Evolutionary conservation across 1,139 yeast genomes (phyloP).

Genomic region (Geotrichum armillariae): DNA sequence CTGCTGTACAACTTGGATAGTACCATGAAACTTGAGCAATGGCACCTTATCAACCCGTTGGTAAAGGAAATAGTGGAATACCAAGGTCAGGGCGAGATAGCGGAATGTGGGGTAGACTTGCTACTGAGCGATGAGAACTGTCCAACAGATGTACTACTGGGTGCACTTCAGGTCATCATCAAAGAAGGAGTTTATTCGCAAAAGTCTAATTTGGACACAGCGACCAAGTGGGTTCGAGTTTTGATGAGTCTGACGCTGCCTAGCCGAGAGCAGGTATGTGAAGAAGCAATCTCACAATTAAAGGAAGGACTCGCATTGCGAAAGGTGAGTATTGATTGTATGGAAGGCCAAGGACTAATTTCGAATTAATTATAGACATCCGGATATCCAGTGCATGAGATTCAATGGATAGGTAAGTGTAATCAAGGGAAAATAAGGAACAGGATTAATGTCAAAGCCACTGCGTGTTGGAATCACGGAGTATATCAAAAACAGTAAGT

Average conservation of each 20-base stretch:
- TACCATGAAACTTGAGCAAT: slow-evolving; percentile 16
- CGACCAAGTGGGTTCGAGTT: slow-evolving; percentile 20
- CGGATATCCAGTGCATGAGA: slow-evolving; percentile 20
- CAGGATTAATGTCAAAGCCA: slow-evolving; percentile 10
- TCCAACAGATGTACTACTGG: slow-evolving; percentile 17
- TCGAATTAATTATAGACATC: slow-evolving; percentile 6
- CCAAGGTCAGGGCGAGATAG: slow-evolving; percentile 3
- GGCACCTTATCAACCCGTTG: slow-evolving; percentile 12
- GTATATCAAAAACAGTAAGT: slow-evolving; percentile 24
- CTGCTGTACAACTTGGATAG: slow-evolving; percentile 21
- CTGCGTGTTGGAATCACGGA: slow-evolving; percentile 25
- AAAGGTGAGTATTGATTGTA: slow-evolving; percentile 15
- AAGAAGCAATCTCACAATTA: slow-evolving; percentile 16
- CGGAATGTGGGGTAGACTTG: slow-evolving; percentile 21
- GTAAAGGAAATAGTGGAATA: slow-evolving; percentile 7
- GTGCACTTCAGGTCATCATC: slow-evolving; percentile 16
- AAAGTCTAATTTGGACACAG: slow-evolving; percentile 12
- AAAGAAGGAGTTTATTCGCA: slow-evolving; percentile 18
- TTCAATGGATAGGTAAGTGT: slow-evolving; percentile 23
- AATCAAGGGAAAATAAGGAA: not conserved
- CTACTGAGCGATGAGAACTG: slow-evolving; percentile 15
- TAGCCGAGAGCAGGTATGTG: slow-evolving; percentile 19
- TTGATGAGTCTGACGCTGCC: slow-evolving; percentile 22
- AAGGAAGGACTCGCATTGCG: slow-evolving; percentile 20
- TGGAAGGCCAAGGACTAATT: too few relatives aligned